phyloP scores from a whole-genome alignment of 1,284 basidiomycete genomes.

The Gomphus sp. region DNA sequence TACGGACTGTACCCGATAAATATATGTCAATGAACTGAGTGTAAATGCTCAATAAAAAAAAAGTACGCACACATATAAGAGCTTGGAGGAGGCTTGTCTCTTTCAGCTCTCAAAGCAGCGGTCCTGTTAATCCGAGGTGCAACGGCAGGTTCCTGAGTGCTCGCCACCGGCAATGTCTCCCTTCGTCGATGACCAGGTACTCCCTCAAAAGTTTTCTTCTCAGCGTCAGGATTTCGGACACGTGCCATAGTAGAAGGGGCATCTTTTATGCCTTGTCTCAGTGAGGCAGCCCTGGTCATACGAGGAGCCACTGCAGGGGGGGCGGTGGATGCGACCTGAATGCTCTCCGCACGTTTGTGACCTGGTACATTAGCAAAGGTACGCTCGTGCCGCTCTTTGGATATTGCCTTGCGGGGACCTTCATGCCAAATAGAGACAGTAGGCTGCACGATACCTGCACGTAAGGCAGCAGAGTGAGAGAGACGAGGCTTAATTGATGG shows the following conservation, averaged over 20 bases:
- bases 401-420: conserved; percentile 35
- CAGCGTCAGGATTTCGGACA: conserved; percentile 13
- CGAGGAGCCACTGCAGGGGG: conserved; percentile 63
- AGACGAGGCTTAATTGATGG: conserved; percentile 73
- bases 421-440: conserved; percentile 7
- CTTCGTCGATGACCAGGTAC: conserved; percentile 76
- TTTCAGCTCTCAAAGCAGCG: conserved; percentile 51
- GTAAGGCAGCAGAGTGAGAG: conserved; percentile 67
- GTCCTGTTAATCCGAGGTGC: conserved; percentile 62
- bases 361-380: conserved; percentile 70
- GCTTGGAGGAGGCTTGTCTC: conserved; percentile 32
- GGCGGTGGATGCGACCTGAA: conserved; percentile 64
- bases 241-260: conserved; percentile 24
- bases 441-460: conserved; percentile 39
- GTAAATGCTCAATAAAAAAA: conserved; percentile 1
- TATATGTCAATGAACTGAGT: background rate
- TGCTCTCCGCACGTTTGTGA: conserved; percentile 58
- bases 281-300: conserved; percentile 62
- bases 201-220: conserved; percentile 52
- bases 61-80: conserved; percentile 15
- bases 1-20: conserved; percentile 27
- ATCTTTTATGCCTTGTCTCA: conserved; percentile 44
- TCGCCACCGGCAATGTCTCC: conserved; percentile 61
- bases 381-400: conserved; percentile 49
- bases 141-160: conserved; percentile 50